Evolutionary conservation across 208 protist genomes (phyloP).

Genomic region (Crithidia sp.): DNA sequence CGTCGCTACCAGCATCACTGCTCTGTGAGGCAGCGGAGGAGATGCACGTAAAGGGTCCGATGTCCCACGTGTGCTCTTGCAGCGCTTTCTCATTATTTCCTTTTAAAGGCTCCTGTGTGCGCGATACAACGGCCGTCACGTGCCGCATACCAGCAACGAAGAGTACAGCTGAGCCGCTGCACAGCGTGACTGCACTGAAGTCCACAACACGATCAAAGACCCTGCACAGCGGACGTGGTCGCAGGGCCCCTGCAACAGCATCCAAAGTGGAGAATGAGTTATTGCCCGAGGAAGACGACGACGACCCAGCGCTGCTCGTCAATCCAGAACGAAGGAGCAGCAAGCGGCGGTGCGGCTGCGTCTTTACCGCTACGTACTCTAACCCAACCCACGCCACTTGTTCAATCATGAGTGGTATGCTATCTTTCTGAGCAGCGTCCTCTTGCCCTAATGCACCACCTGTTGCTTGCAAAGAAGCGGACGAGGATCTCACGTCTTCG

Average conservation of each 20-base stretch:
- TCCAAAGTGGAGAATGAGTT: conserved; percentile 3
- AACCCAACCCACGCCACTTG: conserved; percentile 23
- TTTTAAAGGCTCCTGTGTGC: background rate
- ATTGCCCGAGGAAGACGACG: too few species aligned
- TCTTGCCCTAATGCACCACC: background rate
- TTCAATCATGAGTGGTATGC: background rate
- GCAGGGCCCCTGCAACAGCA: background rate
- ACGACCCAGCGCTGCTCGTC: background rate
- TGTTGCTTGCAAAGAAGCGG: background rate
- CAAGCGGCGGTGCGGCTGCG: conserved; percentile 10
- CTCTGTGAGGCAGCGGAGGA: background rate
- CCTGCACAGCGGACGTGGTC: conserved; percentile 4
- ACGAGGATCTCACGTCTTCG: background rate
- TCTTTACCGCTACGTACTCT: conserved; percentile 23
- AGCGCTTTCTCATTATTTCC: background rate
- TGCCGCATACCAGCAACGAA: conserved; percentile 17
- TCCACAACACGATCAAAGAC: conserved; percentile 9
- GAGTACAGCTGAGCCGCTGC: background rate
- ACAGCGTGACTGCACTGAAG: conserved; percentile 10
- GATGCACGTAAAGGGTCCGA: conserved; percentile 22
- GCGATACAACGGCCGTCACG: conserved; percentile 16
- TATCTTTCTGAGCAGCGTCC: too few species aligned
- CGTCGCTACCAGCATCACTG: too few species aligned
- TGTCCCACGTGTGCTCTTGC: conserved; percentile 23
- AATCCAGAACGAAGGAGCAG: conserved; percentile 27